Percentiles rank a stretch among this genome's conserved stretches.
Evolutionary conservation across 345 rosid species (phyloP).

Genomic region (Eucalyptus rudis): DNA sequence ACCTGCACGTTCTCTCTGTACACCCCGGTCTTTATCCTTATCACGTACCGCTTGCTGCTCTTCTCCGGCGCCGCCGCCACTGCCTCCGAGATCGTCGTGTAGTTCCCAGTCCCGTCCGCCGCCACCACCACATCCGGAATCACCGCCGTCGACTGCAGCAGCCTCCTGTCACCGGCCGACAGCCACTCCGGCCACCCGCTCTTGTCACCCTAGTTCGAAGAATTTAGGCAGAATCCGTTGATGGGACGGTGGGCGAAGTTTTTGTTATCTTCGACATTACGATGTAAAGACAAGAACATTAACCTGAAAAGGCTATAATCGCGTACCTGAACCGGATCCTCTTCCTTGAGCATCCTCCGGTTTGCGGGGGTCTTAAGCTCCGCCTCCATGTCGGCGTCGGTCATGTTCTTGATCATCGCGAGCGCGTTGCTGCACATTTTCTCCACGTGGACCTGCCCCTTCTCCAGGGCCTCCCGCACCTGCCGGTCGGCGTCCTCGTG

Average conservation of each 20-base stretch:
- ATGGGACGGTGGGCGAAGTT: neutral
- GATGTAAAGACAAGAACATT: neutral
- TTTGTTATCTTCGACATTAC: neutral
- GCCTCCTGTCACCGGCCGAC: slow-evolving; percentile 45
- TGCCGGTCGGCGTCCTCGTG: slow-evolving; percentile 35
- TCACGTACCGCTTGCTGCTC: slow-evolving; percentile 51
- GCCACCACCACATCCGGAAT: slow-evolving; percentile 63
- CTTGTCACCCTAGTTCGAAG: neutral
- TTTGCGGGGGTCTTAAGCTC: neutral
- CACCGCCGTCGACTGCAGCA: slow-evolving; percentile 51
- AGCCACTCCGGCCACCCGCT: slow-evolving; percentile 71
- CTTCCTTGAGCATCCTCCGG: neutral
- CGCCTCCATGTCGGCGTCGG: slow-evolving; percentile 13
- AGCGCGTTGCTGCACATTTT: slow-evolving; percentile 14
- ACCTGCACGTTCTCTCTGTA: slow-evolving; percentile 79
- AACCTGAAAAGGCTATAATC: neutral
- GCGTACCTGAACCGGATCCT: neutral
- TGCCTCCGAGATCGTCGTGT: slow-evolving; percentile 42
- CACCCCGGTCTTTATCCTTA: slow-evolving; percentile 61
- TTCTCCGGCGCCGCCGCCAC: slow-evolving; percentile 64
- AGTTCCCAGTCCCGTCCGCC: slow-evolving; percentile 72
- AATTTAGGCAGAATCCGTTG: neutral
- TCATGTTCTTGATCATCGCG: slow-evolving; percentile 18
- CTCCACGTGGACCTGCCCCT: slow-evolving; percentile 20
- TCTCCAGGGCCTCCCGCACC: slow-evolving; percentile 16